Evolutionary conservation across 768 basidiomycete species (phyloP), one percentile per base, ranked within the genome.

Genomic region (Lactarius sp.): DNA sequence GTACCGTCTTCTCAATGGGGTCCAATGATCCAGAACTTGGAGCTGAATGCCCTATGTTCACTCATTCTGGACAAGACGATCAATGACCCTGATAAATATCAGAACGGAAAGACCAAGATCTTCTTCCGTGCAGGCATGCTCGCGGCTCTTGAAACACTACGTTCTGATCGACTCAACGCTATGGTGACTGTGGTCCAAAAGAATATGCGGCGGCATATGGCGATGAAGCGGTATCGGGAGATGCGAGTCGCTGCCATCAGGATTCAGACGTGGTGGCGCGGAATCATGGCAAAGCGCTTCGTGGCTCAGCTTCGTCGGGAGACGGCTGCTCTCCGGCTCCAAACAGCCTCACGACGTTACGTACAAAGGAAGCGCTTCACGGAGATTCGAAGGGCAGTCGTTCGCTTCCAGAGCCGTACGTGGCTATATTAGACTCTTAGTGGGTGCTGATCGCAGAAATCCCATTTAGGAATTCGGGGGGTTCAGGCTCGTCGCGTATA

Each of bases 121-220:
- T 99, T 99, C 79, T 98, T 99, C 83, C 86, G 97, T 64, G 95
- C 97, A 13, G 97, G 97, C 67, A 98, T 98, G 94, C 87, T 99
- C 60, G 96, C 97, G 33, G 90, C 90, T 6, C 81, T 99, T 51
- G 97, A 99, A 76, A 85, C 92, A 16, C 80, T 95, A 60, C 90
- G 97, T 46, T 87, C 94, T 7, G 86, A 90, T 64, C 82, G 91
- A 63, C 82, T 98, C 58, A 95, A 96, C 72, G 79, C 86, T 22
- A 84, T 99, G 77, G 93, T 95, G 65, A 97, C 94, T 13, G 84
- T 97, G 56, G 89, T 99, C 3, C 97, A 98, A 79, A 98, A 98
- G 85, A 98, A 98, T 75, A 88, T 98, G 80, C 85, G 90, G 54
- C 81, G 96, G 57, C 82, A 84, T 52, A 82, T 97, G 80, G 94